A percentile compares a stretch with the other conserved stretches of the same genome.
These are phyloP conservation scores for Pholiota conissans DNA, from an alignment of 768 basidiomycete species.

Conservation along the genomic window DNA sequence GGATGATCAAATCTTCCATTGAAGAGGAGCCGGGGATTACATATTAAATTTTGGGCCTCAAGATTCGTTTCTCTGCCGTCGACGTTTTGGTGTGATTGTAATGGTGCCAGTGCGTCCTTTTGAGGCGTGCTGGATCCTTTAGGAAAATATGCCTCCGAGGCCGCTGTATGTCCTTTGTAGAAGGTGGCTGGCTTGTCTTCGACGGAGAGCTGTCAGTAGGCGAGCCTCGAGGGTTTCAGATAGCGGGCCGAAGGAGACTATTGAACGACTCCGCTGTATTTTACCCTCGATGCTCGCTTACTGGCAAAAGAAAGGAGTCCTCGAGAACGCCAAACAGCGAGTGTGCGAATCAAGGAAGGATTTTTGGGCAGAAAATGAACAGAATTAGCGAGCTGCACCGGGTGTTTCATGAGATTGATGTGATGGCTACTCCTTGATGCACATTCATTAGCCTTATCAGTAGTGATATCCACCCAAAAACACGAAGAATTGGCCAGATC, in stretches of 20 bases:
- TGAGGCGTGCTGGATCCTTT: not conserved
- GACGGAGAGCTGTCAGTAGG: no score
- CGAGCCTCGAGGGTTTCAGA: no score
- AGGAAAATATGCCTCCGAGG: not conserved
- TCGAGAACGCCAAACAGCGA: not conserved
- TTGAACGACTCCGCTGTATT: not conserved
- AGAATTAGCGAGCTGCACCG: conserved; percentile 2
- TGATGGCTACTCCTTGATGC: conserved; percentile 11
- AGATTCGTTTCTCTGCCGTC: not conserved
- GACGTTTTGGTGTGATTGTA: not conserved
- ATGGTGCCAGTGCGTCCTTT: not conserved
- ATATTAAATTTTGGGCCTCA: not conserved
- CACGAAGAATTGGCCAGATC: not conserved
- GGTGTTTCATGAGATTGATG: conserved; percentile 9
- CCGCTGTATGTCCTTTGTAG: not conserved
- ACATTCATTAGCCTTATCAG: conserved; percentile 10
- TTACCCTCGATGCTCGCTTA: not conserved
- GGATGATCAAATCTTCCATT: not conserved
- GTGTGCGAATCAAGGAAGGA: not conserved
- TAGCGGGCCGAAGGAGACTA: no score
- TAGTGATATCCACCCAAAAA: conserved; percentile 5
- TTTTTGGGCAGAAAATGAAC: conserved; percentile 1
- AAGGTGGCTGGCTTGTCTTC: not conserved
- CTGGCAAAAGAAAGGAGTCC: not conserved
- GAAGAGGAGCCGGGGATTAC: not conserved